These are phyloP conservation scores for Rhynchosporium secalis DNA, from an alignment of 2,329 filamentous ascomycete genomes.

Conservation along the genomic window DNA sequence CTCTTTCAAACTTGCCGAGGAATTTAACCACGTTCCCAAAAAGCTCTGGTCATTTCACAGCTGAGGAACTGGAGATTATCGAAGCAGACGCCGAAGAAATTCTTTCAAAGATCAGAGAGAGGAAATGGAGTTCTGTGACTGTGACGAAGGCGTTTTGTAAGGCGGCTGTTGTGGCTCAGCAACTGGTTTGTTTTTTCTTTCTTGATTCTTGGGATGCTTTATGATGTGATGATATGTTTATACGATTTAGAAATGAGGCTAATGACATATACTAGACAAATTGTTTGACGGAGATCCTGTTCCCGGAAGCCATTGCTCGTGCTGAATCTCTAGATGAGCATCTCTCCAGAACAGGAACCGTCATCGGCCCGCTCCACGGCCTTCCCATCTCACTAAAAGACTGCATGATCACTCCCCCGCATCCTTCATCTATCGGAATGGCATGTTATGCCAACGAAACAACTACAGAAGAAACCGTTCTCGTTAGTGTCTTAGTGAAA, in stretches of 20 bases:
- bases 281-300: constrained; percentile 59
- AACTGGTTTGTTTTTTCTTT: constrained; percentile 45
- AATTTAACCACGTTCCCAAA: constrained; percentile 34
- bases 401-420: constrained; percentile 41
- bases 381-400: constrained; percentile 46
- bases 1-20: constrained; percentile 30
- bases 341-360: constrained; percentile 43
- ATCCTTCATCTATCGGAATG: constrained; percentile 42
- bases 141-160: constrained; percentile 57
- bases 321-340: constrained; percentile 55
- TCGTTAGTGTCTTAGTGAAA: constrained; percentile 43
- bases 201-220: not conserved
- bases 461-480: constrained; percentile 37
- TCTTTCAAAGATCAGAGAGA: constrained; percentile 39
- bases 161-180: constrained; percentile 54
- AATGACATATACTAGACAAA: constrained; percentile 49
- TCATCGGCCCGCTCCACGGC: constrained; percentile 44
- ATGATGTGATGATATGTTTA: not conserved
- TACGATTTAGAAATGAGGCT: not conserved
- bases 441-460: constrained; percentile 41
- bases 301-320: constrained; percentile 51
- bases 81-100: constrained; percentile 41
- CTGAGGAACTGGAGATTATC: constrained; percentile 52
- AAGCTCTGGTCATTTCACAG: constrained; percentile 36
- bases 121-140: constrained; percentile 51